Evolutionary conservation across 768 basidiomycete species (phyloP), one percentile per base, ranked within the genome.

Genomic region (Lactarius sp.): DNA sequence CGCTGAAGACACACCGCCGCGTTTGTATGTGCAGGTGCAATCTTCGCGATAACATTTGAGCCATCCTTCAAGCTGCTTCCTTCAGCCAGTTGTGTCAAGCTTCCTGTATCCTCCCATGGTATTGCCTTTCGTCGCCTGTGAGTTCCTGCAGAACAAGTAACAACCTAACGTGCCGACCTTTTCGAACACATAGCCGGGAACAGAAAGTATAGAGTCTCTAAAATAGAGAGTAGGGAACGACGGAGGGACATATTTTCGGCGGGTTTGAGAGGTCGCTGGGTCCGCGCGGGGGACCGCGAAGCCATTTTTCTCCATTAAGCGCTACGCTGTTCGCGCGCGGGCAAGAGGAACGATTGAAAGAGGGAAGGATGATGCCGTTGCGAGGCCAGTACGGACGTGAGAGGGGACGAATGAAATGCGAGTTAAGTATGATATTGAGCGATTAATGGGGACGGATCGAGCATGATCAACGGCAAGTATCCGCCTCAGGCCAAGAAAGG

Each of bases 121-220:
- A 75, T 70, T 22, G 84, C 86, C 86, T 88, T 49, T 56, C 8
- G 27, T 36, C 22, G 10, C 36, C 27, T 33, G 51, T 62, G 55
- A 64, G 33, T 47, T 18, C 1, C 27, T 5, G 6, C 16, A n/a
- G 51, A n/a, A 36, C 55, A 42, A 54, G 36, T 55, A 41, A 44
- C 52, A 39, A 58, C 54, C 47, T 13, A 50, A 62, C 41, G 58
- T 41, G 64, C 75, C 18, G 56, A 84, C 86, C 80, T 84, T 84
- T 68, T 86, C 85, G 69, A 89, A 87, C 0, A 85, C 84, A 70
- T 86, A 89, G 1, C 86, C 87, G 16, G 87, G 86, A n/a, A 87
- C 78, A 13, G 82, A 84, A 8, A 89, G 80, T 41, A 85, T 74
- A 57, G 70, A 72, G 59, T 78, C 76, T 69, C 77, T 78, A 71